A percentile compares a stretch with the other conserved stretches of the same genome.
phyloP scores from a whole-genome alignment of 306 rosid genomes.

The Vigna hirtella region DNA sequence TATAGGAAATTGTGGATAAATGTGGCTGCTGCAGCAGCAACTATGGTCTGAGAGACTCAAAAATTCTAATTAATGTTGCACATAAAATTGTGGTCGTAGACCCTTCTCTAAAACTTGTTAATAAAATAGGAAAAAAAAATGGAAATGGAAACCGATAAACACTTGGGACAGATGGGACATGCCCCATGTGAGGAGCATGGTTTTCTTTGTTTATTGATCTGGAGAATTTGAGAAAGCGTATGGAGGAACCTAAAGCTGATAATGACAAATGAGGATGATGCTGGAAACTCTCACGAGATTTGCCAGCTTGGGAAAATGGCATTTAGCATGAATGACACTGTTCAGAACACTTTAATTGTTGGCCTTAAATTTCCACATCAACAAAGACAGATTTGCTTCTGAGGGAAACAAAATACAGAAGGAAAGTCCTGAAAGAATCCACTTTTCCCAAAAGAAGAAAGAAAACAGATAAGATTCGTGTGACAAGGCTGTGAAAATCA shows the following conservation, averaged over 20 bases:
- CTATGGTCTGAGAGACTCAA: no score
- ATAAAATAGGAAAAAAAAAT: neutral
- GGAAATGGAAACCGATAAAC: neutral
- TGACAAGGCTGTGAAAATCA: slow-evolving; percentile 11
- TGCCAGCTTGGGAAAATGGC: slow-evolving; percentile 30
- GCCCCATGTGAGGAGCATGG: slow-evolving; percentile 38
- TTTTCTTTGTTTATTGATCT: neutral
- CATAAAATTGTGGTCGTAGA: neutral
- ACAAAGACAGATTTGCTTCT: slow-evolving; percentile 21
- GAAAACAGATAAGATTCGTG: neutral
- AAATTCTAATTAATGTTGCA: neutral
- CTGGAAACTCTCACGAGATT: slow-evolving; percentile 30
- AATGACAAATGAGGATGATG: slow-evolving; percentile 31
- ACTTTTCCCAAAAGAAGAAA: slow-evolving; percentile 17
- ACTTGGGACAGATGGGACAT: slow-evolving; percentile 26
- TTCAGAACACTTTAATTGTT: slow-evolving; percentile 21
- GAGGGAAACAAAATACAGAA: slow-evolving; percentile 14
- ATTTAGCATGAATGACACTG: neutral
- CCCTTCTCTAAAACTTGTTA: neutral
- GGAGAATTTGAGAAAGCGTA: slow-evolving; percentile 27
- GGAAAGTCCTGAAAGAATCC: slow-evolving; percentile 6
- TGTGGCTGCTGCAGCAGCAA: no score
- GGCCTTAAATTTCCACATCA: slow-evolving; percentile 5
- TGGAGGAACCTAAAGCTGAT: slow-evolving; percentile 25
- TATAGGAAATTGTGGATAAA: neutral